Evolutionary conservation across 163 green algal genomes (phyloP).

Genomic region (Chloromonas sp.): DNA sequence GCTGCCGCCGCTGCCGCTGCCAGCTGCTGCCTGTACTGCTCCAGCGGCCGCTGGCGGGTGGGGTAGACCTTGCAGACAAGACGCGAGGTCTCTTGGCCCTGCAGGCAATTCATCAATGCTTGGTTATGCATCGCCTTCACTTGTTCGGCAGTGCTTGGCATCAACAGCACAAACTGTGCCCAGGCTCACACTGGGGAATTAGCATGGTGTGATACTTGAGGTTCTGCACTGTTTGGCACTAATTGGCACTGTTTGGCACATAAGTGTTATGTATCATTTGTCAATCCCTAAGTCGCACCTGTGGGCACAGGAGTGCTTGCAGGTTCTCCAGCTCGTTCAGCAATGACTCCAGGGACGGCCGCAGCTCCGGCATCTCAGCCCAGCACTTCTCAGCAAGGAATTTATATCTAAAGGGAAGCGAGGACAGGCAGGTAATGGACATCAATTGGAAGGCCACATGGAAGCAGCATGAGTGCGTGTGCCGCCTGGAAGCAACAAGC

Average conservation of each 20-base stretch:
- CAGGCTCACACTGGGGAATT: no score
- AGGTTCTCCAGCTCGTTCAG: conserved; percentile 33
- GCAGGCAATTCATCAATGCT: background rate
- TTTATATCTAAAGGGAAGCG: conserved; percentile 19
- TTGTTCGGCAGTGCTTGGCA: no score
- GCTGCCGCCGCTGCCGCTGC: conserved; percentile 17
- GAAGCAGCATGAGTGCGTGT: no score
- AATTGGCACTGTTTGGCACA: no score
- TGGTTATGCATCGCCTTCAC: no score
- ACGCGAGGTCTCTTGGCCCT: background rate
- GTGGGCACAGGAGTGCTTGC: conserved; percentile 29
- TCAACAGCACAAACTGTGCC: no score
- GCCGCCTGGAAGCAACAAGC: no score
- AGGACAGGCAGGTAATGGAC: background rate
- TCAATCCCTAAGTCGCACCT: conserved; percentile 3
- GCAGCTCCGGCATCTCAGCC: conserved; percentile 34
- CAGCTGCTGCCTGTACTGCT: conserved; percentile 9
- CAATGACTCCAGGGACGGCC: conserved; percentile 29
- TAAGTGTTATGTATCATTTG: no score
- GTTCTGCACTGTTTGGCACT: no score
- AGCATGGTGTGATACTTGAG: no score
- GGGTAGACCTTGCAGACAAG: conserved; percentile 2
- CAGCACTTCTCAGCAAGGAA: conserved; percentile 44
- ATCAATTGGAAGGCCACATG: no score
- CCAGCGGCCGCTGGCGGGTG: conserved; percentile 5